A percentile compares a stretch with the other conserved stretches of the same genome.
phyloP scores from a whole-genome alignment of 2,329 filamentous ascomycete species.

The Pezicula carpinea region DNA sequence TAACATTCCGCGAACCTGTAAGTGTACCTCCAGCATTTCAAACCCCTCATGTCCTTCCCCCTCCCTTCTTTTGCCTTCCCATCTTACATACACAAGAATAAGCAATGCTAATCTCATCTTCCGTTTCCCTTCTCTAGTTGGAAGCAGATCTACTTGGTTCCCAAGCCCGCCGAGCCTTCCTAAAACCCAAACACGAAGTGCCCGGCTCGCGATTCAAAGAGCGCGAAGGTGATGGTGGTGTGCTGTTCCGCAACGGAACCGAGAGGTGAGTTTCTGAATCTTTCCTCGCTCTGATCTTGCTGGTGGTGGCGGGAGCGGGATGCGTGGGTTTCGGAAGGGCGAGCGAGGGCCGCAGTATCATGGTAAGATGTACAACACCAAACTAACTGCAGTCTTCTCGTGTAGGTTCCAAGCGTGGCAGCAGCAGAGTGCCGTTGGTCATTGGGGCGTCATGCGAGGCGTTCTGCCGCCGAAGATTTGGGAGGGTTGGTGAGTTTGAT shows the following conservation, averaged over 20 bases:
- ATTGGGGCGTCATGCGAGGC: constrained; percentile 88
- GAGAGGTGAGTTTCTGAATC: constrained; percentile 48
- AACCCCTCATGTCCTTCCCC: too few species aligned
- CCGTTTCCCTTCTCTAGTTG: too few species aligned
- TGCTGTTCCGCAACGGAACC: constrained; percentile 23
- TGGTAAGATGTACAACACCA: too few species aligned
- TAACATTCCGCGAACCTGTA: constrained; percentile 63
- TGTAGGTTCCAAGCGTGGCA: constrained; percentile 71
- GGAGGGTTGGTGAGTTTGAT: constrained; percentile 71
- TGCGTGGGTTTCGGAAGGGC: too few species aligned
- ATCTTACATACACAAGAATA: too few species aligned
- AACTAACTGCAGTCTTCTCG: constrained; percentile 57
- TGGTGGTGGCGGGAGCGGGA: too few species aligned
- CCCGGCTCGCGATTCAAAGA: neutral
- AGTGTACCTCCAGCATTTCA: too few species aligned
- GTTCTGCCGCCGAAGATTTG: constrained; percentile 76
- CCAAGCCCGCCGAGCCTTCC: constrained; percentile 61
- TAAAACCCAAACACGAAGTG: constrained; percentile 71
- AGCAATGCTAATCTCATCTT: too few species aligned
- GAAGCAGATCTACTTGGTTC: constrained; percentile 68
- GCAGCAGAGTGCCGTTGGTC: constrained; percentile 69
- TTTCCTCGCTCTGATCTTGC: too few species aligned
- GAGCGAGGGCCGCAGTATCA: too few species aligned
- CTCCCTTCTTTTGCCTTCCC: too few species aligned
- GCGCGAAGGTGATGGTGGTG: constrained; percentile 16